phyloP scores from a whole-genome alignment of 768 basidiomycete genomes.

The Leccinum olivaceopallidum region DNA sequence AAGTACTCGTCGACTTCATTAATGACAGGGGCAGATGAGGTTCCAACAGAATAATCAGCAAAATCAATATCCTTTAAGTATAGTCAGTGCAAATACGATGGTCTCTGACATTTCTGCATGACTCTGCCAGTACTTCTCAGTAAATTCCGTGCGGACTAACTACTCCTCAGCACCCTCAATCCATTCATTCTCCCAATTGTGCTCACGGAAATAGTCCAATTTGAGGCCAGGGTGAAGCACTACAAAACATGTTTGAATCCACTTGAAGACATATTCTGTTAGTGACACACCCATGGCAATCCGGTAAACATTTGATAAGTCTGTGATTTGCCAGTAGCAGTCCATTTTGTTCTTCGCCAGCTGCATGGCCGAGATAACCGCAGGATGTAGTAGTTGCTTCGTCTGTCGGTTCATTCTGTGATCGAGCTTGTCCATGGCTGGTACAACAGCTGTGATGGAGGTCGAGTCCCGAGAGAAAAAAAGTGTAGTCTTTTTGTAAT shows the following conservation, averaged over 20 bases:
- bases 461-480: too few relatives aligned
- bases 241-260: neutral
- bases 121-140: neutral
- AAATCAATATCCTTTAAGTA: neutral
- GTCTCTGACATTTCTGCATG: neutral
- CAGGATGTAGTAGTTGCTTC: too few relatives aligned
- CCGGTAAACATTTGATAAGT: neutral
- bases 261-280: too few relatives aligned
- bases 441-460: too few relatives aligned
- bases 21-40: neutral
- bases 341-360: neutral
- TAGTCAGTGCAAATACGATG: neutral
- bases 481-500: too few relatives aligned
- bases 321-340: neutral
- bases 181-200: neutral
- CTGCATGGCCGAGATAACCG: too few relatives aligned
- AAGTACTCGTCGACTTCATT: neutral
- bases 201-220: neutral
- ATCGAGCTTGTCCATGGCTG: too few relatives aligned
- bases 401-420: too few relatives aligned
- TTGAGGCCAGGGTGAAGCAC: neutral
- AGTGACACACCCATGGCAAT: neutral
- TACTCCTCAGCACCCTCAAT: neutral
- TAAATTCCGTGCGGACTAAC: neutral
- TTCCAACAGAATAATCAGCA: neutral